A percentile compares a stretch with the other conserved stretches of the same genome.
phyloP scores from a whole-genome alignment of 2,329 filamentous ascomycete species.

The Aspergillus fischeri region DNA sequence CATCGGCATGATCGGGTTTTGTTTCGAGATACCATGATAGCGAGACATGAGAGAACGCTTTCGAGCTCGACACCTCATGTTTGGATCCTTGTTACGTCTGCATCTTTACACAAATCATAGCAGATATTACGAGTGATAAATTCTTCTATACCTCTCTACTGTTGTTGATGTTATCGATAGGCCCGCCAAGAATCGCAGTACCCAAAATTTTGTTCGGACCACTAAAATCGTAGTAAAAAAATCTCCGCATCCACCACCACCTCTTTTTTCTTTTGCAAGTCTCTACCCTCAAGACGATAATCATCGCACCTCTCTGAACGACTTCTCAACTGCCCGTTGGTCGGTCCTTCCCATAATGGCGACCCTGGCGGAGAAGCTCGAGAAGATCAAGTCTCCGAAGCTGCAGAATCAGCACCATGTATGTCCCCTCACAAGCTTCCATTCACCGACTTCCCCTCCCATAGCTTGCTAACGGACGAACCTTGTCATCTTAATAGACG shows the following conservation, averaged over 20 bases:
- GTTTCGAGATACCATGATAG: not conserved
- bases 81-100: not conserved
- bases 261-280: conserved; percentile 21
- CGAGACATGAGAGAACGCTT: not conserved
- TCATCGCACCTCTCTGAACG: conserved; percentile 9
- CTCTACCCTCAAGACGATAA: conserved; percentile 16
- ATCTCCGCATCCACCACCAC: conserved; percentile 23
- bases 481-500: conserved; percentile 15
- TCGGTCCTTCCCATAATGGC: conserved; percentile 40
- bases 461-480: conserved; percentile 5
- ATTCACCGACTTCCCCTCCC: conserved; percentile 5
- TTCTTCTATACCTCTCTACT: not conserved
- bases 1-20: not conserved
- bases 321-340: conserved; percentile 24
- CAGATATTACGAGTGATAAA: not conserved
- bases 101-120: not conserved
- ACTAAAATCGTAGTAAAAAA: conserved; percentile 19
- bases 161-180: conserved; percentile 22
- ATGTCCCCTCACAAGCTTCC: conserved; percentile 26
- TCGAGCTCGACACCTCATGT: not conserved
- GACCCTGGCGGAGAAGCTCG: conserved; percentile 83
- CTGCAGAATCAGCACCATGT: conserved; percentile 94
- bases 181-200: conserved; percentile 28
- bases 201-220: conserved; percentile 21
- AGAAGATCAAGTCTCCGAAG: conserved; percentile 95